These are phyloP conservation scores for Dorcoceras hygrometricum DNA, from an alignment of 257 asterid species.

Conservation along the genomic window DNA sequence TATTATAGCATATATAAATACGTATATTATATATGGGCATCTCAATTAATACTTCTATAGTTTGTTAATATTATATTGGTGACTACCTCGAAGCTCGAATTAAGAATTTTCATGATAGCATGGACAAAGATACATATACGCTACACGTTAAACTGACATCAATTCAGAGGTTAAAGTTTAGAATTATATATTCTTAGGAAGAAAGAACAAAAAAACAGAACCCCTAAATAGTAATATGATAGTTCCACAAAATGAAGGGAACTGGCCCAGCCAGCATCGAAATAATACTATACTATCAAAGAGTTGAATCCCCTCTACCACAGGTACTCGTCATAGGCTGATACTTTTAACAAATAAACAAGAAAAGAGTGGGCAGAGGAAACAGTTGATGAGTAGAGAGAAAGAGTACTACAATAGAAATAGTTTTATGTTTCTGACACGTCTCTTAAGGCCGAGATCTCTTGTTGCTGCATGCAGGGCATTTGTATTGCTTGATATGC, in stretches of 20 bases:
- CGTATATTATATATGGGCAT: no score
- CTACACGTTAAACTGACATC: no score
- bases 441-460: constrained; percentile 43
- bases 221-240: constrained; percentile 14
- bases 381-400: not conserved
- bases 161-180: not conserved
- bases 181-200: not conserved
- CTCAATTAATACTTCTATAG: no score
- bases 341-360: constrained; percentile 23
- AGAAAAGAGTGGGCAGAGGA: constrained; percentile 9
- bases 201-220: constrained; percentile 14
- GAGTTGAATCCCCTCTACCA: constrained; percentile 20
- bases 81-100: no score
- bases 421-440: constrained; percentile 1
- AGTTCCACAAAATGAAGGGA: constrained; percentile 20
- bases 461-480: constrained; percentile 81
- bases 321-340: constrained; percentile 33
- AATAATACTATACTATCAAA: constrained; percentile 26
- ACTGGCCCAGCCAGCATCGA: constrained; percentile 18
- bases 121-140: no score
- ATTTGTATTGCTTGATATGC: constrained; percentile 77
- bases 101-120: no score
- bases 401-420: not conserved
- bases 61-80: no score
- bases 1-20: no score